Conservation (phyloP, 768 basidiomycete species). For the Naematelia encephala region DNA sequence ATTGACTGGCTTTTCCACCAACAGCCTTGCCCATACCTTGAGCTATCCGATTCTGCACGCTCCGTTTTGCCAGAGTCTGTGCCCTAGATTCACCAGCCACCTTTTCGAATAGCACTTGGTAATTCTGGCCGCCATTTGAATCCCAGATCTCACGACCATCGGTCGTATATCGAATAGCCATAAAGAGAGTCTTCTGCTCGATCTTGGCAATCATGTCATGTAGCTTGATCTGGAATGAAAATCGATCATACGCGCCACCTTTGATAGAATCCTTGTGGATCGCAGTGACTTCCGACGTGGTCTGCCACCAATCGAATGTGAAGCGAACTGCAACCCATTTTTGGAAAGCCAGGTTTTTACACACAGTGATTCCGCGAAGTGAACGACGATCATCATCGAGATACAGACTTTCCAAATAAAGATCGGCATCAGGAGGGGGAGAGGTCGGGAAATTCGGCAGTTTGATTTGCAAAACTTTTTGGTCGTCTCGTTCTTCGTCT, state of each 20-base stretch:
- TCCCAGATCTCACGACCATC: conserved; percentile 85
- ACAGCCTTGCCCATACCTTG: conserved; percentile 45
- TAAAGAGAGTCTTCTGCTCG: conserved; percentile 75
- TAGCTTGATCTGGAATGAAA: conserved; percentile 54
- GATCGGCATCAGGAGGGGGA: conserved; percentile 48
- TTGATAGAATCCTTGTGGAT: conserved; percentile 58
- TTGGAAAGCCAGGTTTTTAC: conserved; percentile 79
- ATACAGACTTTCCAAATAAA: conserved; percentile 53
- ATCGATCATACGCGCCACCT: conserved; percentile 46
- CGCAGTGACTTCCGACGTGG: conserved; percentile 86
- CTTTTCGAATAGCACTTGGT: conserved; percentile 65
- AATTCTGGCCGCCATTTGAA: conserved; percentile 77
- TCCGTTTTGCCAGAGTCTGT: conserved; percentile 8
- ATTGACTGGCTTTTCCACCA: conserved; percentile 42
- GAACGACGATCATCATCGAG: conserved; percentile 53
- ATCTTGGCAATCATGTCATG: conserved; percentile 71
- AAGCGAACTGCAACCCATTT: conserved; percentile 87
- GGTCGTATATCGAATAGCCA: conserved; percentile 66
- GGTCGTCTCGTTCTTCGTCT: conserved; percentile 41
- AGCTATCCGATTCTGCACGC: conserved; percentile 21
- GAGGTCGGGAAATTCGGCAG: conserved; percentile 65
- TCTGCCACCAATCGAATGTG: conserved; percentile 93
- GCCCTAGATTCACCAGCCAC: conserved; percentile 11
- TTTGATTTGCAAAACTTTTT: conserved; percentile 55
- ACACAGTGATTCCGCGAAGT: conserved; percentile 70